Conservation (phyloP, 1,284 basidiomycete genomes). For the Ustilago xerochloae region DNA sequence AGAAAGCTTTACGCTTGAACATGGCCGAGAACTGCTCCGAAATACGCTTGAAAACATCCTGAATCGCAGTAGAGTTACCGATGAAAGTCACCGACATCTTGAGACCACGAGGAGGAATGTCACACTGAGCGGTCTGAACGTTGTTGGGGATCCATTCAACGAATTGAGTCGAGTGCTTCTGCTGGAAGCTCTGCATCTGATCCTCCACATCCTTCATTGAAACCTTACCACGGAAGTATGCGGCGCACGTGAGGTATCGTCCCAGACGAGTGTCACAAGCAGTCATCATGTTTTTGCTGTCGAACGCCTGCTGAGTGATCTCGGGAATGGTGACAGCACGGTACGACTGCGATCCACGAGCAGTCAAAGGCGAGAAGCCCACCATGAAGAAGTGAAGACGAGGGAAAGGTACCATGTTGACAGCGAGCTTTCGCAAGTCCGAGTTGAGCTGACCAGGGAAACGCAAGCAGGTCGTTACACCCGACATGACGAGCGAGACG, state of each 20-base stretch:
- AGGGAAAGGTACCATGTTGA: slow-evolving; percentile 77
- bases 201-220: slow-evolving; percentile 70
- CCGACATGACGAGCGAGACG: slow-evolving; percentile 86
- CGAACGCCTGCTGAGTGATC: slow-evolving; percentile 64
- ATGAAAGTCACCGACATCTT: slow-evolving; percentile 69
- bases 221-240: slow-evolving; percentile 66
- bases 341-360: slow-evolving; percentile 72
- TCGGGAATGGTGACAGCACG: slow-evolving; percentile 66
- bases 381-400: slow-evolving; percentile 69
- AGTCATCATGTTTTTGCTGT: slow-evolving; percentile 71
- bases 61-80: slow-evolving; percentile 68
- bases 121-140: slow-evolving; percentile 66
- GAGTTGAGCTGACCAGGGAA: slow-evolving; percentile 96
- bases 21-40: slow-evolving; percentile 66
- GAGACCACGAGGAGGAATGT: slow-evolving; percentile 65
- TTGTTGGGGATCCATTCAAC: slow-evolving; percentile 69
- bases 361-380: slow-evolving; percentile 68
- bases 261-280: slow-evolving; percentile 79
- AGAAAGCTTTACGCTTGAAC: slow-evolving; percentile 69
- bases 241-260: slow-evolving; percentile 70
- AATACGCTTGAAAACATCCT: slow-evolving; percentile 68
- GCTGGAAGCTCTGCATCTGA: slow-evolving; percentile 67
- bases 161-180: slow-evolving; percentile 63
- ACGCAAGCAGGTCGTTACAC: slow-evolving; percentile 86
- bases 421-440: slow-evolving; percentile 89